Evolutionary conservation across 1,284 basidiomycete genomes (phyloP), one percentile per base, ranked within the genome.

Genomic region (Veloporphyrellus conicus): DNA sequence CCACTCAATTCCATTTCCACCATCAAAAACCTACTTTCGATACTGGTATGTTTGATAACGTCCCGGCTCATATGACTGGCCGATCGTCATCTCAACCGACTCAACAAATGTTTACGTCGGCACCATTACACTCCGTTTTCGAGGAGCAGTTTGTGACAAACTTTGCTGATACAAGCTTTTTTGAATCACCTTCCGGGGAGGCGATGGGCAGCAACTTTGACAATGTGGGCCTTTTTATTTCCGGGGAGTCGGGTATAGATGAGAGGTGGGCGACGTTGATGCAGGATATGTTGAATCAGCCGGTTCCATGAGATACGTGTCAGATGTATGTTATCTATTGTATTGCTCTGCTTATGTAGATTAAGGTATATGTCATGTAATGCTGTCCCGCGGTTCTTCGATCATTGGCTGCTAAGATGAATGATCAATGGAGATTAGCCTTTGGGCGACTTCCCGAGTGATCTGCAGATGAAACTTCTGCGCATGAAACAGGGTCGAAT

Each of bases 261-360:
- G 73, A 78, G 45, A 76, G 76, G 52, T 81, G 78, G 78, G 68
- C 70, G 54, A 68, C 69, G 2, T 75, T 81, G 53, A 78, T 81
- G 74, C 71, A 73, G 20, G 75, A 78, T 20, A 58, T 79, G 41
- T 52, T 79, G 52, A 69, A 72, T 48, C 48, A 49, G 6, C 36
- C 57, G 1, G 19, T 22, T 47, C 44, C 48, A 35, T 63, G 35
- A 61, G 41, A 29, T 28, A 16, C 16, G 6, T 36, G 19, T 29
- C 4, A 19, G 12, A 2, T n/a, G 34, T 49, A 32, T 47, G 43
- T 23, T 41, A 48, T 36, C 43, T 45, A 43, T 47, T 36, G 53
- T 34, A 36, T 38, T 52, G 37, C 25, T 40, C 41, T 48, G 22
- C 36, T 45, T 43, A n/a, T n/a, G n/a, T n/a, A 50, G 46, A 41